These are phyloP conservation scores for Golovinomyces cichoracearum DNA, from an alignment of 2,329 filamentous ascomycete species.

Conservation along the genomic window DNA sequence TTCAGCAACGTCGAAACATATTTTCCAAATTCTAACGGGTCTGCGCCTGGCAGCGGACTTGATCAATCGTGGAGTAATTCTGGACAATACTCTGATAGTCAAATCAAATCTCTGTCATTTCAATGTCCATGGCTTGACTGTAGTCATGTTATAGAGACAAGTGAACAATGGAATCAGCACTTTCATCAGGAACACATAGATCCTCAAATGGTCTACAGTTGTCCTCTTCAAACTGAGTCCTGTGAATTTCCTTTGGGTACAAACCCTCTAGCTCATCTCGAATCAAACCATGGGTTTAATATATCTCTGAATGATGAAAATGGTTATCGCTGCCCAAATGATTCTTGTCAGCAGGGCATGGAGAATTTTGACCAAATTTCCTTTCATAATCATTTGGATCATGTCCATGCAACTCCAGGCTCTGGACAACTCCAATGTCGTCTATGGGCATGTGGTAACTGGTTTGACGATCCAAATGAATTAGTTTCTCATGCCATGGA, in stretches of 20 bases:
- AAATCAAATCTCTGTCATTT: constrained; percentile 2
- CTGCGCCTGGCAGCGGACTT: not conserved
- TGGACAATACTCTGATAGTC: not conserved
- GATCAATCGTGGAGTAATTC: not conserved
- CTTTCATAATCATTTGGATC: constrained; percentile 13
- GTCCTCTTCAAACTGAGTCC: constrained; percentile 9
- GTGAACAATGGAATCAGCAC: constrained; percentile 9
- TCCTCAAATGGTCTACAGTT: constrained; percentile 11
- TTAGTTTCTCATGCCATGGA: constrained; percentile 10
- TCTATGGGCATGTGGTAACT: constrained; percentile 8
- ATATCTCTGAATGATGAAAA: constrained; percentile 7
- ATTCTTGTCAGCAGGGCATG: constrained; percentile 7
- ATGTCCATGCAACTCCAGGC: constrained; percentile 11
- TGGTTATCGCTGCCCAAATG: constrained; percentile 10
- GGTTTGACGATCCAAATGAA: constrained; percentile 8
- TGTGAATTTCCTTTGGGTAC: constrained; percentile 7
- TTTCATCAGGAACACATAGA: constrained; percentile 12
- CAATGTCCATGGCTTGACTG: constrained; percentile 12
- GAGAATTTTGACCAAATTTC: constrained; percentile 8
- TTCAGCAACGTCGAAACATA: not conserved
- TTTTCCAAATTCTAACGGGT: not conserved
- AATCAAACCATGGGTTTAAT: constrained; percentile 10
- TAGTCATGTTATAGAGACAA: constrained; percentile 6
- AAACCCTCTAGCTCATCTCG: constrained; percentile 12
- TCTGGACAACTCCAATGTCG: constrained; percentile 10